phyloP scores from a whole-genome alignment of 768 basidiomycete genomes.

The Amylocystis lapponica region DNA sequence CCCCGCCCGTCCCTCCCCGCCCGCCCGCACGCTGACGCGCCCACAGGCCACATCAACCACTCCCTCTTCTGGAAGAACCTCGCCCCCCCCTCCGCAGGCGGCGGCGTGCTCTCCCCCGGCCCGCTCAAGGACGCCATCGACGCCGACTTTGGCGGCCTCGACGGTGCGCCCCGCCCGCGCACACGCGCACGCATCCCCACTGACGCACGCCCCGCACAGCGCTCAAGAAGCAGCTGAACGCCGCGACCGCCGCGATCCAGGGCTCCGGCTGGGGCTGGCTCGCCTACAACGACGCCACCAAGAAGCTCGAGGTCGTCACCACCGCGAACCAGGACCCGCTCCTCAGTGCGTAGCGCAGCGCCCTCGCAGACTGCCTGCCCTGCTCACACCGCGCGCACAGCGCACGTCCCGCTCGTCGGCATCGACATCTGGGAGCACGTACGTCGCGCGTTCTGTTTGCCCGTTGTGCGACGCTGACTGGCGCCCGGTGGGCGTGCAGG shows the following conservation, averaged over 20 bases:
- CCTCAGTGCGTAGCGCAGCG: constrained; percentile 44
- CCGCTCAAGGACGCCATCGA: constrained; percentile 72
- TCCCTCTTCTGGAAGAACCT: constrained; percentile 98
- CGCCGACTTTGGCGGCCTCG: constrained; percentile 82
- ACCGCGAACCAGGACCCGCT: constrained; percentile 97
- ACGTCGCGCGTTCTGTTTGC: constrained; percentile 22
- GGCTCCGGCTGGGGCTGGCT: constrained; percentile 99
- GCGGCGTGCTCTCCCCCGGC: constrained; percentile 60
- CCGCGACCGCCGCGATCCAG: constrained; percentile 87
- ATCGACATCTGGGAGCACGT: constrained; percentile 98
- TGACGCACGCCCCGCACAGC: constrained; percentile 11
- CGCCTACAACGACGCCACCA: constrained; percentile 58
- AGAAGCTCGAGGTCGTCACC: constrained; percentile 84
- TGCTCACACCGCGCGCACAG: constrained; percentile 29
- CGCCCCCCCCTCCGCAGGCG: constrained; percentile 59
- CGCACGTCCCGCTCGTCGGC: constrained; percentile 87
- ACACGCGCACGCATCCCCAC: too few relatives aligned
- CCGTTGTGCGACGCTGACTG: background rate
- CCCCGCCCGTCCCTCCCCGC: background rate
- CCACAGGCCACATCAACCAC: constrained; percentile 88
- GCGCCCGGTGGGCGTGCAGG: constrained; percentile 3
- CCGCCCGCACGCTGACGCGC: background rate
- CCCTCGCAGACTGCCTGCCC: too few relatives aligned
- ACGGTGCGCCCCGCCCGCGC: constrained; percentile 38
- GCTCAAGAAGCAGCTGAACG: constrained; percentile 85